A percentile compares a stretch with the other conserved stretches of the same genome.
These are phyloP conservation scores for Wickerhamomyces chambardii DNA, from an alignment of 805 yeast genomes.

Conservation along the genomic window DNA sequence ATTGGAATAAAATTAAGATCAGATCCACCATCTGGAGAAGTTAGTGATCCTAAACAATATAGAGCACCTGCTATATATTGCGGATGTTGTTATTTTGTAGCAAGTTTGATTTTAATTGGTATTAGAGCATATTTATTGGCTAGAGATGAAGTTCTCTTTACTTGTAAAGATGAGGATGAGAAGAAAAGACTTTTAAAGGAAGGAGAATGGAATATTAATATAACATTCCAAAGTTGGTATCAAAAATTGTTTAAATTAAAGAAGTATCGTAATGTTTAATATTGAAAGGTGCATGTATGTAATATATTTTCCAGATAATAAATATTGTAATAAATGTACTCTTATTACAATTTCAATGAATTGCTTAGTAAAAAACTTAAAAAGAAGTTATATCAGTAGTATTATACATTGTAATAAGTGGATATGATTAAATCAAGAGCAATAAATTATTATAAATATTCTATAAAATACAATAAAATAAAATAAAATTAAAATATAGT, in stretches of 20 bases:
- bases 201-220: conserved; percentile 12
- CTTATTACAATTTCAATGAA: no score
- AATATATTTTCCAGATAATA: no score
- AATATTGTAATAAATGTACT: no score
- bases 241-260: background rate
- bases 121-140: conserved; percentile 49
- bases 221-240: conserved; percentile 2
- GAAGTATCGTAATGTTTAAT: no score
- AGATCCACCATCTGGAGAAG: conserved; percentile 16
- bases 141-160: conserved; percentile 29
- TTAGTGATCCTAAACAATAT: conserved; percentile 36
- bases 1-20: conserved; percentile 45
- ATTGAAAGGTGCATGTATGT: no score
- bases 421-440: no score
- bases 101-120: conserved; percentile 30
- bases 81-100: conserved; percentile 43
- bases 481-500: no score
- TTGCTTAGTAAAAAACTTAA: no score
- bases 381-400: no score
- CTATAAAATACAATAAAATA: no score
- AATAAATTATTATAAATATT: no score
- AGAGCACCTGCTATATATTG: conserved; percentile 46
- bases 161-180: conserved; percentile 15
- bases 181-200: conserved; percentile 10
- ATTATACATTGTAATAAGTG: no score